phyloP scores from a whole-genome alignment of 805 yeast genomes.

The Wickerhamomyces xylosicus region DNA sequence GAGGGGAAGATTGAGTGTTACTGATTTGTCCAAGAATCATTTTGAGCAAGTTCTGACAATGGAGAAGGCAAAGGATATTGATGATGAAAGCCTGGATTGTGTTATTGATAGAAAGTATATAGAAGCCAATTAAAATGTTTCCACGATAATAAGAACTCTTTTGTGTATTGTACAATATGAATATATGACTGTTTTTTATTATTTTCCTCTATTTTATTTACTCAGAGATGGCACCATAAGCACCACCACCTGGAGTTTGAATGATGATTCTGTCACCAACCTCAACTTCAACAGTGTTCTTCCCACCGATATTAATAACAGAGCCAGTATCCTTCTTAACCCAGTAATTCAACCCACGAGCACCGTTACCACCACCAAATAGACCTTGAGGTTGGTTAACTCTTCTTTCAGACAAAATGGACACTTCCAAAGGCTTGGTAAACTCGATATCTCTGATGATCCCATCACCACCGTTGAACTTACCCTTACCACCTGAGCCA shows the following conservation, averaged over 20 bases:
- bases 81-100: slow-evolving; percentile 24
- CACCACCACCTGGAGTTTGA: slow-evolving; percentile 83
- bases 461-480: slow-evolving; percentile 74
- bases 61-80: slow-evolving; percentile 20
- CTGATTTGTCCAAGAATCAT: slow-evolving; percentile 35
- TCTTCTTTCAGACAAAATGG: slow-evolving; percentile 80
- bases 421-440: slow-evolving; percentile 57
- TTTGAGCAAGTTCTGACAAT: slow-evolving; percentile 28
- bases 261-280: slow-evolving; percentile 62
- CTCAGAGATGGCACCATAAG: slow-evolving; percentile 53
- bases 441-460: slow-evolving; percentile 80
- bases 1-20: slow-evolving; percentile 41
- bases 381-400: slow-evolving; percentile 80
- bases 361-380: slow-evolving; percentile 71
- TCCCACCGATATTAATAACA: slow-evolving; percentile 55
- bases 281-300: slow-evolving; percentile 44
- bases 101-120: slow-evolving; percentile 15
- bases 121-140: no score
- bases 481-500: slow-evolving; percentile 77
- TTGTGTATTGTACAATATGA: no score
- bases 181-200: no score
- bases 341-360: slow-evolving; percentile 59
- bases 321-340: slow-evolving; percentile 23
- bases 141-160: no score
- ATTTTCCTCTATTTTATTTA: no score